Evolutionary conservation across 345 rosid species (phyloP), one percentile per base, ranked within the genome.

Genomic region (Syzygium oleosum): DNA sequence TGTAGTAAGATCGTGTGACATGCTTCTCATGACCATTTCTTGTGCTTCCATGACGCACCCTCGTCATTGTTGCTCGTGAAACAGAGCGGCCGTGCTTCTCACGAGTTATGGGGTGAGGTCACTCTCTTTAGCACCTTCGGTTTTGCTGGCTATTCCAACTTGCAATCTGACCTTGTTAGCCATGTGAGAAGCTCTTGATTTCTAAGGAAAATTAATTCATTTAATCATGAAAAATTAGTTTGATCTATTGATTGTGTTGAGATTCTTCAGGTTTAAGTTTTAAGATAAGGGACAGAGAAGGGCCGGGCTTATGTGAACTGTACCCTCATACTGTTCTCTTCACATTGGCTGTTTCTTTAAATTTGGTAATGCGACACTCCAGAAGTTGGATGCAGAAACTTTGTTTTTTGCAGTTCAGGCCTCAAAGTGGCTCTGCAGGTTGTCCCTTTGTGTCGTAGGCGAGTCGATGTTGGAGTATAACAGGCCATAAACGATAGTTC

Each of bases 1-100:
- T 22, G 0, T 0, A 9, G n/a, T 56, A 56, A 21, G 2, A 56
- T 56, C 4, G 25, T 9, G n/a, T 9, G 61, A 56, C 61, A 56
- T 22, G 27, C 27, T 56, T 22, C 0, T 22, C 2, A 27, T 55
- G 27, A 55, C 12, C 58, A 7, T 55, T 9, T 55, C 23, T 22
- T 0, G 27, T 56, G 61, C 27, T 22, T 56, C 61, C 61, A 22
- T 27, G 61, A 56, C 4, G 61, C 61, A 22, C 27, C 27, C 27
- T 56, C 25, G 61, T 22, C 61, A 43, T 22, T 56, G 27, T 55
- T 55, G 59, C 23, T 56, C 8, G 61, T 27, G 23, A 56, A 56
- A 21, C 61, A 56, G 61, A 56, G 12, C 27, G 61, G 46, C 46
- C 46, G 46, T 43, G 6, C 46, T 43, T 43, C 46, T 43, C 46